Evolutionary conservation across 169 alveolate species (phyloP).

Genomic region (Cryptosporidium ryanae): DNA sequence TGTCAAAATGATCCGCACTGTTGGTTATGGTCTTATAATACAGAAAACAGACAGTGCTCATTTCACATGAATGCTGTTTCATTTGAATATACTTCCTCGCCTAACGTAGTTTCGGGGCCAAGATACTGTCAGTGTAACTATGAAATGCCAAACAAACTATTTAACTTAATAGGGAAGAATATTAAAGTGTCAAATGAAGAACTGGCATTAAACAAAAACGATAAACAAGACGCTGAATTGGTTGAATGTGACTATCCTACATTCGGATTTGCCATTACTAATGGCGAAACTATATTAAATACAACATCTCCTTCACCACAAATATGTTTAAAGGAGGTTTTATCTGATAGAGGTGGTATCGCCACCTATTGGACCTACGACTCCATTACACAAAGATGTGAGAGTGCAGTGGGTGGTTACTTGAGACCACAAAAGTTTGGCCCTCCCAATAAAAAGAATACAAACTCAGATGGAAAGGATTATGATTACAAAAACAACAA

Average conservation of each 20-base stretch:
- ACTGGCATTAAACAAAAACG: background rate
- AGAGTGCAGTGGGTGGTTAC: constrained; percentile 67
- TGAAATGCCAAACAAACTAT: constrained; percentile 67
- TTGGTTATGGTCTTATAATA: constrained; percentile 73
- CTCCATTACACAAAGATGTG: constrained; percentile 72
- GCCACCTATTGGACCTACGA: constrained; percentile 72
- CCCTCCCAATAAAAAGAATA: constrained; percentile 7
- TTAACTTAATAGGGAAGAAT: constrained; percentile 55
- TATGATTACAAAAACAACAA: background rate
- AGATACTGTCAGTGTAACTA: constrained; percentile 72
- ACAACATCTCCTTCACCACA: constrained; percentile 73
- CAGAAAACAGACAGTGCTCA: constrained; percentile 55
- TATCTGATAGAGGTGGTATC: constrained; percentile 66
- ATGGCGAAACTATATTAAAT: constrained; percentile 49
- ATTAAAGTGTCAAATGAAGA: constrained; percentile 12
- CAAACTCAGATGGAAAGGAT: background rate
- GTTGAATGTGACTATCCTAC: constrained; percentile 66
- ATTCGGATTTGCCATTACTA: constrained; percentile 71
- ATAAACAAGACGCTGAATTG: background rate
- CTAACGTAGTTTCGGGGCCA: constrained; percentile 73
- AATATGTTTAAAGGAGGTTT: constrained; percentile 50
- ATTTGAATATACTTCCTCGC: constrained; percentile 56
- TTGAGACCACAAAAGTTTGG: constrained; percentile 71
- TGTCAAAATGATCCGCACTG: constrained; percentile 73
- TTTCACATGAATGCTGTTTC: constrained; percentile 74